phyloP scores from a whole-genome alignment of 768 basidiomycete genomes.

The Astraeus odoratus region DNA sequence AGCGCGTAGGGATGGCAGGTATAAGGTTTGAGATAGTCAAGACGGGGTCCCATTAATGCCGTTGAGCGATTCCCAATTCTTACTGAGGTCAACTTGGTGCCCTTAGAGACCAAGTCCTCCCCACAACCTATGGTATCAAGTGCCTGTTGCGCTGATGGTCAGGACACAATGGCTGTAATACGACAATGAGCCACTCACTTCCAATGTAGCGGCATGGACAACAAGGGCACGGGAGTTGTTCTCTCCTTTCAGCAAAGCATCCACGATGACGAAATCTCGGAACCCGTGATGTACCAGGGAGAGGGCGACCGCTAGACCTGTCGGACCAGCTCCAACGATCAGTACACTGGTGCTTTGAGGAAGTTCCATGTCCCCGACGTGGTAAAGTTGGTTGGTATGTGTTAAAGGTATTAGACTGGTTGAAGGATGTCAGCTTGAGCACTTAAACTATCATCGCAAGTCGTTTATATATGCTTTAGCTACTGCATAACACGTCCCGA shows the following conservation, averaged over 20 bases:
- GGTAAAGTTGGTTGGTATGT: not conserved
- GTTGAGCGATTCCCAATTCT: constrained; percentile 25
- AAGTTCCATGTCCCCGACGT: constrained; percentile 16
- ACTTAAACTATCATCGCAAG: not conserved
- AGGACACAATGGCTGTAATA: constrained; percentile 14
- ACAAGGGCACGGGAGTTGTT: constrained; percentile 38
- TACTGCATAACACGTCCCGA: too few species aligned
- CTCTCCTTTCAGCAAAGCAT: constrained; percentile 26
- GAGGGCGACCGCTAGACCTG: constrained; percentile 40
- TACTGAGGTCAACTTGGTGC: constrained; percentile 25
- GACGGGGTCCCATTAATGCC: constrained; percentile 22
- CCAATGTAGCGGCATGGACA: constrained; percentile 49
- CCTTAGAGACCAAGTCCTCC: constrained; percentile 31
- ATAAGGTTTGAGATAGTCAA: constrained; percentile 30
- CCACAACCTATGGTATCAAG: constrained; percentile 38
- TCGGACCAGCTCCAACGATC: too few species aligned
- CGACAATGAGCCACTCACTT: constrained; percentile 27
- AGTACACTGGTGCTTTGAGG: constrained; percentile 35
- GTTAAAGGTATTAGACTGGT: not conserved
- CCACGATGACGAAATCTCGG: constrained; percentile 38
- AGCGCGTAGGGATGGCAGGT: constrained; percentile 40
- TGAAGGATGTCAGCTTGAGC: not conserved
- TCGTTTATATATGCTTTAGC: too few species aligned
- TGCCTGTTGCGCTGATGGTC: constrained; percentile 28
- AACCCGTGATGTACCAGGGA: constrained; percentile 38